phyloP scores from a whole-genome alignment of 495 filamentous ascomycete species.

The Stereocaulon alpinum region DNA sequence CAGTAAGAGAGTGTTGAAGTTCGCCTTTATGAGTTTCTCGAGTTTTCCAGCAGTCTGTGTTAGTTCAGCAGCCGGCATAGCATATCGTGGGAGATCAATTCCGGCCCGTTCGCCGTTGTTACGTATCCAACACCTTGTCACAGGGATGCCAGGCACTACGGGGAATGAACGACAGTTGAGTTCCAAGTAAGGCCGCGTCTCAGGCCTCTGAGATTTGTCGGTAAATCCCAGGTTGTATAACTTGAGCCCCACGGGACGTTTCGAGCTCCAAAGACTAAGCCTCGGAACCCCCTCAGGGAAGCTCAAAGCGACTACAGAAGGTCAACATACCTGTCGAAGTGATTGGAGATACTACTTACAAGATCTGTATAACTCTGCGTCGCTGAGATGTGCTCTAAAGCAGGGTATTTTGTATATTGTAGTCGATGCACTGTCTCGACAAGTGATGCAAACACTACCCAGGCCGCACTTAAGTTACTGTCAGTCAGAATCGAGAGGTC shows the following conservation, averaged over 20 bases:
- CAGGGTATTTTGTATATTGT: background rate
- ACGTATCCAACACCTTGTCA: background rate
- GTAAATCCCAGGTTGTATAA: conserved; percentile 1
- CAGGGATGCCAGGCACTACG: background rate
- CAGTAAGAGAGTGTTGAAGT: background rate
- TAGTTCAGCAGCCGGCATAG: background rate
- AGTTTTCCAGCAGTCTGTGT: background rate
- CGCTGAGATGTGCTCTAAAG: background rate
- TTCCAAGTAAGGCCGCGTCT: background rate
- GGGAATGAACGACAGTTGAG: background rate
- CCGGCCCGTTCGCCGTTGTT: background rate
- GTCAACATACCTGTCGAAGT: background rate
- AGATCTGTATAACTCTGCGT: background rate
- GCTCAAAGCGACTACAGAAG: background rate
- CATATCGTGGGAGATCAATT: background rate
- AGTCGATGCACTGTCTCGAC: background rate
- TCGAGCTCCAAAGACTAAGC: background rate
- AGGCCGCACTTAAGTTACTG: background rate
- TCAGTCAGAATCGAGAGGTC: background rate
- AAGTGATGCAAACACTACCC: background rate
- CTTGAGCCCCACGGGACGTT: background rate
- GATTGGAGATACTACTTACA: background rate
- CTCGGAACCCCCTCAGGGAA: background rate
- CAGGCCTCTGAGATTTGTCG: background rate
- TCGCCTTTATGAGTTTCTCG: background rate